Evolutionary conservation across 257 asterid species (phyloP), one percentile per base, ranked within the genome.

Genomic region (Nicotiana noctiflora): DNA sequence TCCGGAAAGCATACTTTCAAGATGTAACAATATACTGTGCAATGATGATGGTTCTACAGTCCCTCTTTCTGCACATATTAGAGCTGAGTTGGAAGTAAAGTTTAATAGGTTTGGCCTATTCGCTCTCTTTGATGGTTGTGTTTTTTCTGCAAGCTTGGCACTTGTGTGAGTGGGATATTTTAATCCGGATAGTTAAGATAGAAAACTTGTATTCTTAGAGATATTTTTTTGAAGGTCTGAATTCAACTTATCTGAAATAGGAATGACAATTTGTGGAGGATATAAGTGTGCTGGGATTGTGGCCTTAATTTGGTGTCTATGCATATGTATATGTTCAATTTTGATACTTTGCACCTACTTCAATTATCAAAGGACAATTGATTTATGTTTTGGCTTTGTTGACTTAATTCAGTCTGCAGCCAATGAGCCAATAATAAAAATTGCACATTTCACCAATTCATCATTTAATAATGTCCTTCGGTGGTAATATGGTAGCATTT

Each of bases 1-100:
- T 77, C 99, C 99, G 3, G 99, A 96, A 90, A 94, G 97, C 85
- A 89, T 96, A 87, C 93, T 96, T 84, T 83, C 97, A 82, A 91
- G 94, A 86, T 96, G 99, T 89, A 88, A 97, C 84, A 89, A 81
- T 82, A 91, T 96, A 79, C 87, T 96, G 84, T 92, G 99, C 88
- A 96, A 96, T 84, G 91, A 88, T 85, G 97, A 92, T 79, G 99
- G 99, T 81, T 90, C 96, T 63, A 91, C 95, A 13, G 82, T 89
- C 84, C 96, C 89, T 67, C 86, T 96, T 72, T 90, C 98, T 60
- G 83, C 97, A 40, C 92, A 91, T 83, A 89, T 90, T 82, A 94
- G 95, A 85, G 89, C 95, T 31, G 91, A 91, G 90, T 82, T 94
- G 81, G 98, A 94, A 85, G 88, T 94, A 44, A 91, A 85, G 81